Base-by-base conservation (phyloP, 2,329 filamentous ascomycete genomes). In the Arthroderma sp. region DNA sequence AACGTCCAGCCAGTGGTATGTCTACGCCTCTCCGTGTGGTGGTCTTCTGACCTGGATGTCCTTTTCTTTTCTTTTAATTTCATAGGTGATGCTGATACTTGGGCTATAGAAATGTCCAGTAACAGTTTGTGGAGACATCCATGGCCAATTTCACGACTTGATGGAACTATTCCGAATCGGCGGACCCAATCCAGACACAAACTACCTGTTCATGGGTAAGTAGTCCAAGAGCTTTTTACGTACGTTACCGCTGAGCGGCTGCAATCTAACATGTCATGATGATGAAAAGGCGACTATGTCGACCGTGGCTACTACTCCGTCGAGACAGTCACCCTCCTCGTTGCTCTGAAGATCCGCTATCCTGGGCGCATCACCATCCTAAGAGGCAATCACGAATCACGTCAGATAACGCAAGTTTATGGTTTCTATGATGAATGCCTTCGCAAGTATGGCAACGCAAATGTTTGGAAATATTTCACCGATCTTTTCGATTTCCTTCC, bases 1-100 rank as follows among this genome's bases (percentile, higher is more conserved):
- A 98, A 98, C 71, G 93, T 98, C 63, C 93, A 98, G 78, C 93
- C 93, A 72, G 93, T 98, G 76, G 91, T 96, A 88, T 69, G 82
- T 74, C 59, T 60, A 8, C 63, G 65, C 70, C 66, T 41, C 59
- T 59, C 57, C 39, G n/a, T 53, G 57, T 54, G 51, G 17, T 13
- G n/a, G 8, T 52, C 13, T n/a, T 13, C 6, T 13, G 9, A 21
- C 23, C 23, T 47, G 6, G 35, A 7, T 31, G 21, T 8, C 8
- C 19, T 3, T 25, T 6, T 33, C 47, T n/a, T n/a, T n/a, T n/a
- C n/a, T n/a, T n/a, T n/a, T n/a, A n/a, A n/a, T n/a, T n/a, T n/a
- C 28, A 33, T 23, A 13, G 25, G n/a, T 19, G 17, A n/a, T 52
- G 23, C 51, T 54, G 33, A 54, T 21, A 8, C 2, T 33, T 38